Evolutionary conservation across 345 rosid species (phyloP).

Genomic region (Murraya paniculata): DNA sequence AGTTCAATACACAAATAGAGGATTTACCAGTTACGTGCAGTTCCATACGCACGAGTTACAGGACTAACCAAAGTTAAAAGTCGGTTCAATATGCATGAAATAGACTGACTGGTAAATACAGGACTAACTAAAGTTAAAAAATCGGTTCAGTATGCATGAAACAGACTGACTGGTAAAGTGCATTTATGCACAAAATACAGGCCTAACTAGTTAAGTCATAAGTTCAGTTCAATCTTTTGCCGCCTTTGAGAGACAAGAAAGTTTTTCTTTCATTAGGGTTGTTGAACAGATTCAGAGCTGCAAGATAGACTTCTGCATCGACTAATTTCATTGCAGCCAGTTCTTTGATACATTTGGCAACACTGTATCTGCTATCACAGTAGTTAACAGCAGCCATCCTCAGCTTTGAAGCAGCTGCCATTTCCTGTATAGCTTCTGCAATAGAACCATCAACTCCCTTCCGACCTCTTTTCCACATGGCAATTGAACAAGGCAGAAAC

Average conservation of each 20-base stretch:
- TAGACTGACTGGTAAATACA: background rate
- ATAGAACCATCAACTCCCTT: slow-evolving; percentile 54
- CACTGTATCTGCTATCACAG: slow-evolving; percentile 30
- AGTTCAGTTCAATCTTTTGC: slow-evolving; percentile 22
- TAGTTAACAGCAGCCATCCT: slow-evolving; percentile 36
- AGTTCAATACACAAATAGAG: too few relatives aligned
- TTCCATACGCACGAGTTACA: too few relatives aligned
- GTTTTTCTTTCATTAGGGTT: slow-evolving; percentile 48
- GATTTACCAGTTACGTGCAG: too few relatives aligned
- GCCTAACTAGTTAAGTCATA: background rate
- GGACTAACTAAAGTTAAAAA: too few relatives aligned
- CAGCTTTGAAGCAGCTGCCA: slow-evolving; percentile 58
- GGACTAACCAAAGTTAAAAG: background rate
- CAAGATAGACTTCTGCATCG: slow-evolving; percentile 41
- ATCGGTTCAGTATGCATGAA: background rate
- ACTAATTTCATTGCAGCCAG: slow-evolving; percentile 35
- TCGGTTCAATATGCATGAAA: background rate
- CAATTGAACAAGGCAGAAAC: slow-evolving; percentile 11
- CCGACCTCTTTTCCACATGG: slow-evolving; percentile 43
- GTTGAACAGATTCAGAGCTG: slow-evolving; percentile 50
- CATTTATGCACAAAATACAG: too few relatives aligned
- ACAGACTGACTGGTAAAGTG: background rate
- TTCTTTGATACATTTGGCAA: slow-evolving; percentile 51
- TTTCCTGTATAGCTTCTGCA: slow-evolving; percentile 50
- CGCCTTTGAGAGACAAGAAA: slow-evolving; percentile 45